Conservation (phyloP, 176 grass and related monocot genomes). For the Juncus effusus region DNA sequence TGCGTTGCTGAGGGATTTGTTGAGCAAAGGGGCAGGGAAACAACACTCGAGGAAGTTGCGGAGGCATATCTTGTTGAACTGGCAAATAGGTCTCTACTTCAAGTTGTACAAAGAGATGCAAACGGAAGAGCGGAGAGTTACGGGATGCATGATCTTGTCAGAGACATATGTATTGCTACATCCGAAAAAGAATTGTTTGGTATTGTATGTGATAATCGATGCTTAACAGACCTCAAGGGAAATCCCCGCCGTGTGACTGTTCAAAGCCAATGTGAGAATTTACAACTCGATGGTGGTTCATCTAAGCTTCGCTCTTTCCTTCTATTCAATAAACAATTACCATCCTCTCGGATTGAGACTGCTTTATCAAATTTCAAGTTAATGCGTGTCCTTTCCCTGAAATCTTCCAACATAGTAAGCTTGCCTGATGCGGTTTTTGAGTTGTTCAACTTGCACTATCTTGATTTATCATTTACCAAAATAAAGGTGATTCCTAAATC, state of each 20-base stretch:
- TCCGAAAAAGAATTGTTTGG: no score
- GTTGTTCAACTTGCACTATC: slow-evolving; percentile 18
- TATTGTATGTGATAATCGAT: no score
- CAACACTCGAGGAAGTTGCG: slow-evolving; percentile 29
- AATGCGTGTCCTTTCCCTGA: slow-evolving; percentile 30
- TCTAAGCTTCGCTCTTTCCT: slow-evolving; percentile 21
- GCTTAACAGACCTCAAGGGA: no score
- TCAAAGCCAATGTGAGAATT: slow-evolving; percentile 7
- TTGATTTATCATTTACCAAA: slow-evolving; percentile 17
- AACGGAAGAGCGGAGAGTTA: slow-evolving; percentile 29
- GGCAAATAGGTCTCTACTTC: slow-evolving; percentile 29
- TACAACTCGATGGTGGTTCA: not conserved
- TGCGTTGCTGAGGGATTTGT: slow-evolving; percentile 49
- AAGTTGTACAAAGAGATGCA: slow-evolving; percentile 24
- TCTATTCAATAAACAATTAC: slow-evolving; percentile 13
- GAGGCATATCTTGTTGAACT: slow-evolving; percentile 35
- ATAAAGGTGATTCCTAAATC: slow-evolving; percentile 35
- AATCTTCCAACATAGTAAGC: slow-evolving; percentile 24
- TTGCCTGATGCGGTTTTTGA: slow-evolving; percentile 29
- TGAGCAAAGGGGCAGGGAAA: slow-evolving; percentile 24
- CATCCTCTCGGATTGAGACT: slow-evolving; percentile 29
- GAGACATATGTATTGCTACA: not conserved
- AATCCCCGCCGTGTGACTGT: not conserved
- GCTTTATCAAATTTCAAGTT: slow-evolving; percentile 32
- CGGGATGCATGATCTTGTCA: slow-evolving; percentile 43